Evolutionary conservation across 306 rosid genomes (phyloP).

Genomic region (Lablab purpureus): DNA sequence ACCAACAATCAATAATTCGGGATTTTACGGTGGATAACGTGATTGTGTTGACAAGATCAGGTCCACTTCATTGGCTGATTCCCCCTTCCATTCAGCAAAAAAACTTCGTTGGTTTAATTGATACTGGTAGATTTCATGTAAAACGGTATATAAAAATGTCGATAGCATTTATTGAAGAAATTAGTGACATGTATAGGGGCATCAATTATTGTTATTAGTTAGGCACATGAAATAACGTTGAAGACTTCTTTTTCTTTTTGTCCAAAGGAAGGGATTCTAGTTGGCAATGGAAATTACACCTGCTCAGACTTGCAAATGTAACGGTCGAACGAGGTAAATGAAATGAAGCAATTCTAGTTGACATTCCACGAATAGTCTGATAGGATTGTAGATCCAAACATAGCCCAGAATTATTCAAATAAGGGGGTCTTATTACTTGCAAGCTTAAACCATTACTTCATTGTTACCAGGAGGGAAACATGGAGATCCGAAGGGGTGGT

Average conservation of each 20-base stretch:
- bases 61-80: conserved; percentile 5
- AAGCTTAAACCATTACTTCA: not conserved
- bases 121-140: not conserved
- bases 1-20: not conserved
- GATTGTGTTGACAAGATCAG: not conserved
- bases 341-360: not conserved
- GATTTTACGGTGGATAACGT: not conserved
- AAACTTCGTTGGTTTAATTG: not conserved
- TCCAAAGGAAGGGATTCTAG: not conserved
- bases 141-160: not conserved
- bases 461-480: not conserved
- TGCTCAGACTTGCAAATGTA: not conserved
- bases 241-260: not conserved
- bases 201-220: not conserved
- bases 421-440: not conserved
- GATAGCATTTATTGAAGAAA: not conserved
- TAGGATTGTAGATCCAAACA: not conserved
- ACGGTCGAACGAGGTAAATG: not conserved
- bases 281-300: not conserved
- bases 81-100: not conserved
- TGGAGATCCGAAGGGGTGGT: not conserved
- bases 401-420: not conserved
- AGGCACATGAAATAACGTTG: not conserved
- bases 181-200: not conserved
- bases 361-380: not conserved